A percentile compares a stretch with the other conserved stretches of the same genome.
Evolutionary conservation across 2,329 filamentous ascomycete species (phyloP).

Genomic region (Fusarium miscanthi): DNA sequence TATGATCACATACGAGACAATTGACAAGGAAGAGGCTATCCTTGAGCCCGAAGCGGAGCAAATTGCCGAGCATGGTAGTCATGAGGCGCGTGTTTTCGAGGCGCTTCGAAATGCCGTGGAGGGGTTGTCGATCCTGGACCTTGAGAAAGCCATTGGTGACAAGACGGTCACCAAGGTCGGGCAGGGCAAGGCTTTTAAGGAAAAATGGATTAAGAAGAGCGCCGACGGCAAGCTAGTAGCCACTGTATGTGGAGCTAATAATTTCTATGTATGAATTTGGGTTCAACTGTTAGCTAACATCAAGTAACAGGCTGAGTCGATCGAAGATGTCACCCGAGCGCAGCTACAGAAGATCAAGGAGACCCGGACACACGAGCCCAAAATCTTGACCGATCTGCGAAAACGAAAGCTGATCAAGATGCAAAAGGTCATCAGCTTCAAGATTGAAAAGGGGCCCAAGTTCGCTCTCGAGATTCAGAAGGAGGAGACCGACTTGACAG

Average conservation of each 20-base stretch:
- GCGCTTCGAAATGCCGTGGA: slow-evolving; percentile 77
- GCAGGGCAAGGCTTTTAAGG: slow-evolving; percentile 93
- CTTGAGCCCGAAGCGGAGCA: slow-evolving; percentile 80
- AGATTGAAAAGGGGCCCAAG: slow-evolving; percentile 84
- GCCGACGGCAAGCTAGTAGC: slow-evolving; percentile 67
- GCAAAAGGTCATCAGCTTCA: slow-evolving; percentile 88
- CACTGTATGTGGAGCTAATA: slow-evolving; percentile 53
- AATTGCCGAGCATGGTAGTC: slow-evolving; percentile 80
- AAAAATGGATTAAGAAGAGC: slow-evolving; percentile 76
- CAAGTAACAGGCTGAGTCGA: slow-evolving; percentile 69
- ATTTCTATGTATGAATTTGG: background rate
- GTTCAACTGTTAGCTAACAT: slow-evolving; percentile 1
- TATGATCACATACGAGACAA: slow-evolving; percentile 87
- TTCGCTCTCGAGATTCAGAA: slow-evolving; percentile 89
- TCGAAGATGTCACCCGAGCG: slow-evolving; percentile 82
- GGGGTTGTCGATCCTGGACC: slow-evolving; percentile 82
- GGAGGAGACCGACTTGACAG: slow-evolving; percentile 94
- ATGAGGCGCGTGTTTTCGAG: slow-evolving; percentile 85
- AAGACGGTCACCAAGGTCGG: slow-evolving; percentile 83
- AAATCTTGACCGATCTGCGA: slow-evolving; percentile 82
- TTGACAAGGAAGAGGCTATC: slow-evolving; percentile 80
- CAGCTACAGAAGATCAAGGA: slow-evolving; percentile 79
- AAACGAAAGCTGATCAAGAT: slow-evolving; percentile 91
- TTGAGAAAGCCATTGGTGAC: slow-evolving; percentile 76
- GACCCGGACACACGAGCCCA: slow-evolving; percentile 77